Conservation (phyloP, 176 grass and related monocot genomes). For the Miscanthus lutarioriparius region DNA sequence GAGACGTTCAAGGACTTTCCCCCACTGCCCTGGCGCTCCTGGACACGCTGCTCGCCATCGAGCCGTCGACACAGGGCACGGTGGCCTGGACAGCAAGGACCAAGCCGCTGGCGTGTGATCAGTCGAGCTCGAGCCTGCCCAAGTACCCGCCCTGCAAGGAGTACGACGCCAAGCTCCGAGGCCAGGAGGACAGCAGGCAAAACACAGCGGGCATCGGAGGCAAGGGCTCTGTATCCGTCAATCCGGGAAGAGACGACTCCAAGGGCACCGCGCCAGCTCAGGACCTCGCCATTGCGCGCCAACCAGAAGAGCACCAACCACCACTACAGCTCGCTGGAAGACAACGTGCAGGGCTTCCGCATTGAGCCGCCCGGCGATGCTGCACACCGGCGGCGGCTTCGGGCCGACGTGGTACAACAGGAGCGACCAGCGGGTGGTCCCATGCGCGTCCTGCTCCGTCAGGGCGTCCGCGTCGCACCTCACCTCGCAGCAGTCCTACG, state of each 20-base stretch:
- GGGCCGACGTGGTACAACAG: slow-evolving; percentile 33
- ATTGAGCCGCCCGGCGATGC: slow-evolving; percentile 13
- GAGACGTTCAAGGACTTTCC: too few relatives aligned
- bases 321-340: slow-evolving; percentile 58
- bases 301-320: slow-evolving; percentile 49
- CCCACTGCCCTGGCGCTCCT: too few relatives aligned
- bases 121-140: slow-evolving; percentile 67
- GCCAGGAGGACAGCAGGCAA: slow-evolving; percentile 53
- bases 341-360: slow-evolving; percentile 48
- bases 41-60: too few relatives aligned
- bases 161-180: slow-evolving; percentile 69
- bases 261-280: slow-evolving; percentile 31
- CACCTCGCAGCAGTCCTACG: slow-evolving; percentile 43
- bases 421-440: background rate
- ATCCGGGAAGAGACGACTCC: slow-evolving; percentile 49
- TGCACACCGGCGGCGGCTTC: slow-evolving; percentile 51
- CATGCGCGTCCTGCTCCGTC: slow-evolving; percentile 42
- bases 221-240: slow-evolving; percentile 51
- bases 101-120: slow-evolving; percentile 62
- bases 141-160: slow-evolving; percentile 77
- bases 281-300: slow-evolving; percentile 28
- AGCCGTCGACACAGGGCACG: too few relatives aligned
- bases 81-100: too few relatives aligned
- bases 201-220: slow-evolving; percentile 46
- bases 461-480: too few relatives aligned